Percentiles rank a stretch among this genome's conserved stretches.
These are phyloP conservation scores for Begonia peltatifolia DNA, from an alignment of 306 rosid genomes.

Conservation along the genomic window DNA sequence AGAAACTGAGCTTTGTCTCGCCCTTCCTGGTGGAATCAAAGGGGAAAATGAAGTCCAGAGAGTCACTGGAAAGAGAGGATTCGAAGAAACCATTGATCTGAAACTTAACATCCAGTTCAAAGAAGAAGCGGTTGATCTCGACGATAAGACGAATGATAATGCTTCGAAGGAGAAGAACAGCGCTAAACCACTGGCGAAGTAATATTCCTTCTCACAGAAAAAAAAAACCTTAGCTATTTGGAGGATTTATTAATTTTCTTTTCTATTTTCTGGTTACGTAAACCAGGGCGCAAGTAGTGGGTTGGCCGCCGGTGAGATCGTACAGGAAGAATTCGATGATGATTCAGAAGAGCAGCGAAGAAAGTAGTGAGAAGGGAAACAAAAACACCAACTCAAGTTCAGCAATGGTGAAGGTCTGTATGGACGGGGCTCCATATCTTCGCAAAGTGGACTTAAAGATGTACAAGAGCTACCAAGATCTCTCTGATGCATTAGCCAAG, in stretches of 20 bases:
- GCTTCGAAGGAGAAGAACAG: conserved; percentile 36
- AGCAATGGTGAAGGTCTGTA: conserved; percentile 81
- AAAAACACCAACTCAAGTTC: conserved; percentile 5
- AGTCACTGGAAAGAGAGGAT: conserved; percentile 70
- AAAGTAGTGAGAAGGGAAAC: conserved; percentile 26
- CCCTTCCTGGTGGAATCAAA: conserved; percentile 6
- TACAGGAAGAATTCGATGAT: conserved; percentile 70
- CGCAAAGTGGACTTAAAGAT: conserved; percentile 86
- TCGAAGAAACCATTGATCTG: conserved; percentile 84
- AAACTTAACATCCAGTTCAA: conserved; percentile 57
- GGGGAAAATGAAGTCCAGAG: conserved; percentile 45
- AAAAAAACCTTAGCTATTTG: too few relatives aligned
- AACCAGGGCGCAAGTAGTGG: conserved; percentile 87
- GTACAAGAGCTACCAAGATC: conserved; percentile 81
- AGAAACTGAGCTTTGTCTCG: conserved; percentile 81
- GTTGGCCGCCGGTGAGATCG: conserved; percentile 99
- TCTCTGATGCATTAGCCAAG: conserved; percentile 91
- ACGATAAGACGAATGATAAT: conserved; percentile 25
- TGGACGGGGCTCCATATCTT: conserved; percentile 99
- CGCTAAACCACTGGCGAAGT: conserved; percentile 60
- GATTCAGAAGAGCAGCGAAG: conserved; percentile 47
- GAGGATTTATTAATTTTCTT: too few relatives aligned
- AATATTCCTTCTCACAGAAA: too few relatives aligned
- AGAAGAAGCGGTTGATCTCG: conserved; percentile 31
- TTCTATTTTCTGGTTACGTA: too few relatives aligned